These are phyloP conservation scores for Oryza glaberrima DNA, from an alignment of 176 grass and related monocot genomes.

Conservation along the genomic window DNA sequence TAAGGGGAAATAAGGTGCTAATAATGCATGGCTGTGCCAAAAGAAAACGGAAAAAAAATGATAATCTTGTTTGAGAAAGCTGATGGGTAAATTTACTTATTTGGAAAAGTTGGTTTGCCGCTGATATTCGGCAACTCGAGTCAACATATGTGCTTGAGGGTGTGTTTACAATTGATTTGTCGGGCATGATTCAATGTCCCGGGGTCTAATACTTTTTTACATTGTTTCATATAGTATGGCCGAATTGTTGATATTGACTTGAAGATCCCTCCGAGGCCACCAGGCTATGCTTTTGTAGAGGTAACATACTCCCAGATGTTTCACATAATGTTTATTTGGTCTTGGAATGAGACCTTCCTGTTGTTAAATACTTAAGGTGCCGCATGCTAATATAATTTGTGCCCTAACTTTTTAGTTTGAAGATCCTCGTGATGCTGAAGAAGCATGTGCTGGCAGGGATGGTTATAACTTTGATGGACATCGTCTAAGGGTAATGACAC, in stretches of 20 bases:
- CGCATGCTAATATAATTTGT: not conserved
- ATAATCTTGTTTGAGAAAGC: not conserved
- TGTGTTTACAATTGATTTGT: not conserved
- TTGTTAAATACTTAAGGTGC: not conserved
- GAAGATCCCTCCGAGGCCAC: conserved; percentile 92
- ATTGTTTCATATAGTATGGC: conserved; percentile 66
- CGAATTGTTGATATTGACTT: conserved; percentile 93
- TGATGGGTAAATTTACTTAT: not conserved
- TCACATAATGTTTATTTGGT: not conserved
- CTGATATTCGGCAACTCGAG: not conserved
- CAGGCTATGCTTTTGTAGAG: conserved; percentile 98
- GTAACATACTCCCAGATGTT: conserved; percentile 38
- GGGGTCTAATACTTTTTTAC: not conserved
- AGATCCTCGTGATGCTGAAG: conserved; percentile 89
- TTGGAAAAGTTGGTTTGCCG: not conserved
- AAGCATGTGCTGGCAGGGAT: conserved; percentile 84
- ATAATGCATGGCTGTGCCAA: not conserved
- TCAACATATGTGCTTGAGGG: not conserved
- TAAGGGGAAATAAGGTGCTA: not conserved
- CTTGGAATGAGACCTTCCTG: not conserved
- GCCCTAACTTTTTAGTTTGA: conserved; percentile 69
- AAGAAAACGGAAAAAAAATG: not conserved
- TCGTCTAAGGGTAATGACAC: conserved; percentile 66
- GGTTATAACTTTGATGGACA: conserved; percentile 94
- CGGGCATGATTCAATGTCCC: not conserved